Percentiles rank a stretch among this genome's conserved stretches.
Evolutionary conservation across 768 basidiomycete species (phyloP).

Genomic region (Epithele typhae): DNA sequence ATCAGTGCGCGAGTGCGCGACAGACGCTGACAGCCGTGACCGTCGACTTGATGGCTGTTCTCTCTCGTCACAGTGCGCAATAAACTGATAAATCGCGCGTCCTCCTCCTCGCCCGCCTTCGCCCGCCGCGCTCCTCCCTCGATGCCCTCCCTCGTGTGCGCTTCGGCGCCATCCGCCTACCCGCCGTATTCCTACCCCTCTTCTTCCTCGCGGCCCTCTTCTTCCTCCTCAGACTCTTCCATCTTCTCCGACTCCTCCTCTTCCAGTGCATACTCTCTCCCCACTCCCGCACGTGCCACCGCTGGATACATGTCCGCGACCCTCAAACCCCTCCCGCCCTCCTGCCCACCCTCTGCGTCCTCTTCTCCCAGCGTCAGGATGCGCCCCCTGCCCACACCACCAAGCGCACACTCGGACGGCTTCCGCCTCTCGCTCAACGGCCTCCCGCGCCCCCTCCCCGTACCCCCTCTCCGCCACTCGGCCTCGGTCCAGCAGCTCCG

Average conservation of each 20-base stretch:
- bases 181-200: neutral
- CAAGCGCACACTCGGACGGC: neutral
- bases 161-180: neutral
- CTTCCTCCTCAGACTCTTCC: neutral
- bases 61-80: too few relatives aligned
- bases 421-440: neutral
- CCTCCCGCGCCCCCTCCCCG: slow-evolving; percentile 7
- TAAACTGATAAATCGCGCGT: too few relatives aligned
- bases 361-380: neutral
- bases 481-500: neutral
- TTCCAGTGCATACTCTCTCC: neutral
- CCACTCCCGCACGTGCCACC: neutral
- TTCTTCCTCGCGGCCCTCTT: slow-evolving; percentile 4
- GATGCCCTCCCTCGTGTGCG: neutral
- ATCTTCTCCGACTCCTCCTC: neutral
- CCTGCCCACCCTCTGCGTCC: neutral
- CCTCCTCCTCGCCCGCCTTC: too few relatives aligned
- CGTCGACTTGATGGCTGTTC: too few relatives aligned
- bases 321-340: too few relatives aligned
- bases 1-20: too few relatives aligned
- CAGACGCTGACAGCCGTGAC: too few relatives aligned
- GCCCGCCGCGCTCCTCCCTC: neutral
- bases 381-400: slow-evolving; percentile 4
- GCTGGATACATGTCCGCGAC: too few relatives aligned
- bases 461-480: neutral